Evolutionary conservation across 441 rosid species (phyloP).

Genomic region (Erodium texanum): DNA sequence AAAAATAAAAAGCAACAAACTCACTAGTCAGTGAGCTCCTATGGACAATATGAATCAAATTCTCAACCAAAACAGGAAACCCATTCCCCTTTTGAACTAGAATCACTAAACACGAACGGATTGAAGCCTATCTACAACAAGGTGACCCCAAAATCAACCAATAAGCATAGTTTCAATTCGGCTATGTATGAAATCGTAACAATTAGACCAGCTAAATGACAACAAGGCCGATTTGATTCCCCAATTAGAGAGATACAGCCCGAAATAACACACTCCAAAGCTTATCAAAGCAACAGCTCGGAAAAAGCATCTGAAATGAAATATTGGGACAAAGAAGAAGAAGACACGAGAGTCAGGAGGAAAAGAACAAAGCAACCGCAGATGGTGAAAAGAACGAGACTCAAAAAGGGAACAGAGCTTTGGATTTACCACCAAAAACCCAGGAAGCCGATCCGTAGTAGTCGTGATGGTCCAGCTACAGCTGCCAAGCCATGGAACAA

Average conservation of each 20-base stretch:
- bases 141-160: neutral
- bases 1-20: neutral
- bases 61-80: neutral
- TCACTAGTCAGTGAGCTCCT: slow-evolving; percentile 10
- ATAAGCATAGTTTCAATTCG: neutral
- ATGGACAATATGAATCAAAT: neutral
- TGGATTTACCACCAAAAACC: slow-evolving; percentile 28
- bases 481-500: slow-evolving; percentile 19
- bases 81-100: neutral
- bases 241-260: neutral
- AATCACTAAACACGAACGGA: neutral
- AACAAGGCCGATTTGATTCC: neutral
- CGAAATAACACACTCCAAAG: neutral
- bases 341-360: slow-evolving; percentile 17
- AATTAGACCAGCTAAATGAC: neutral
- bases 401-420: slow-evolving; percentile 23
- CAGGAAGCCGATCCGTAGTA: neutral
- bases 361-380: slow-evolving; percentile 11
- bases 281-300: slow-evolving; percentile 12
- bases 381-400: slow-evolving; percentile 27
- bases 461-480: neutral
- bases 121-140: neutral
- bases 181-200: neutral
- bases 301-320: neutral
- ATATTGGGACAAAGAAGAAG: slow-evolving; percentile 15